These are phyloP conservation scores for Triangularia verruculosa DNA, from an alignment of 2,329 filamentous ascomycete species.

Conservation along the genomic window DNA sequence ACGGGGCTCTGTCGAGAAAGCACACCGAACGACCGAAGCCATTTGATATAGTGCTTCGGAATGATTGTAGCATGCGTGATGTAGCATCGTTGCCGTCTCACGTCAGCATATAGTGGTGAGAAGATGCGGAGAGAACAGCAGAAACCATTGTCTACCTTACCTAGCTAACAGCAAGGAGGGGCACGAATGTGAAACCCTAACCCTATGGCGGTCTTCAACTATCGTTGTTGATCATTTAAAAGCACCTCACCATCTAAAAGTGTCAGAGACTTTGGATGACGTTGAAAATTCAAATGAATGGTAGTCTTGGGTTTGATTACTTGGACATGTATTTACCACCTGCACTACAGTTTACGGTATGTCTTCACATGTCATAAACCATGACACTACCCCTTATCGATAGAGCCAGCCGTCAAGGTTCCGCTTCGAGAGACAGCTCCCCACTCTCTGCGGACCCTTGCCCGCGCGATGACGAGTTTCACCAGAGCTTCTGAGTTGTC, in stretches of 20 bases:
- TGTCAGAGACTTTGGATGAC: too few relatives aligned
- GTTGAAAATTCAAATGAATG: background rate
- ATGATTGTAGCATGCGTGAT: background rate
- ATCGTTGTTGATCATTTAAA: too few relatives aligned
- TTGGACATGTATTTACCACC: too few relatives aligned
- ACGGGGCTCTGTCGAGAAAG: background rate
- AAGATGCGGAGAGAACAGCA: background rate
- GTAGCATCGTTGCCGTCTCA: background rate
- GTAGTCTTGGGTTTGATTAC: too few relatives aligned
- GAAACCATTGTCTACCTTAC: background rate
- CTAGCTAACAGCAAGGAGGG: too few relatives aligned
- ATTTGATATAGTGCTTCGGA: background rate
- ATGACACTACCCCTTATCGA: background rate
- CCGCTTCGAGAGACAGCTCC: background rate
- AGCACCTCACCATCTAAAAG: too few relatives aligned
- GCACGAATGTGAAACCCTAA: too few relatives aligned
- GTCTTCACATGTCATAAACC: background rate
- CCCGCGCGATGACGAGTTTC: background rate
- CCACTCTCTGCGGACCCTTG: background rate
- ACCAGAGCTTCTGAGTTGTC: background rate
- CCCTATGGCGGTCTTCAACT: background rate
- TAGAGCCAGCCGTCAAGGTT: constrained; percentile 7
- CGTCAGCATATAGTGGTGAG: background rate
- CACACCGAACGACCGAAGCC: background rate
- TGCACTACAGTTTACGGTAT: too few relatives aligned